Evolutionary conservation across 805 yeast species (phyloP), one percentile per base, ranked within the genome.

Genomic region (Wickerhamiella kurtzmanii): DNA sequence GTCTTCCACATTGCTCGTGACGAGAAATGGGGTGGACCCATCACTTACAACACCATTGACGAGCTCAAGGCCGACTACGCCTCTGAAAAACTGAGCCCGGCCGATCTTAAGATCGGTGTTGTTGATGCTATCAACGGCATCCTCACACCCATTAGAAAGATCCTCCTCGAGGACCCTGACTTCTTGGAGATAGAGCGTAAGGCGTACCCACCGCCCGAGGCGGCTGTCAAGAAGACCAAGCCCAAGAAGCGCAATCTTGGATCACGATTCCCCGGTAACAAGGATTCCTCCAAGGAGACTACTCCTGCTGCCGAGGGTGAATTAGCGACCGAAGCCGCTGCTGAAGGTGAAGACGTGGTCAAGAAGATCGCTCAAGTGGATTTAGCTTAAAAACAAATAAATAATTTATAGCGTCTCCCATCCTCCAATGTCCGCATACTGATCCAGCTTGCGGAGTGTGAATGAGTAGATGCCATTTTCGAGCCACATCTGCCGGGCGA

Each of bases 21-120:
- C 43, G 99, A 92, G 64, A 80, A 92, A 67, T 92, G 85, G 64
- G 98, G 99, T 56, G 99, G 99, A 44, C 81, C 94, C 55, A 72
- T 92, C 48, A 70, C 80, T 43, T 92, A 77, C 74, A 61, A 61
- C 38, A 70, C 83, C 17, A 70, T 85, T 55, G 87, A 76, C 17
- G 74, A 76, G 36, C 69, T 92, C 59, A 80, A 81, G 62, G 67
- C 68, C 35, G 95, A 82, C 56, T 92, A 73, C 67, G 80, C 74
- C 41, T 72, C 74, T 25, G 83, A 82, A 62, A 76, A 76, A 61
- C 74, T 92, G 57, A 75, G 92, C 35, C 97, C 99, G 25, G 92
- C 86, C 25, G 99, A 92, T 65, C 79, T 92, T 65, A 92, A 92
- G 66, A 66, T 80, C 3, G 99, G 98, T 65, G 89, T 89, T 45